Base-by-base conservation (phyloP, 139 green algal species). In the Micractinium conductrix region DNA sequence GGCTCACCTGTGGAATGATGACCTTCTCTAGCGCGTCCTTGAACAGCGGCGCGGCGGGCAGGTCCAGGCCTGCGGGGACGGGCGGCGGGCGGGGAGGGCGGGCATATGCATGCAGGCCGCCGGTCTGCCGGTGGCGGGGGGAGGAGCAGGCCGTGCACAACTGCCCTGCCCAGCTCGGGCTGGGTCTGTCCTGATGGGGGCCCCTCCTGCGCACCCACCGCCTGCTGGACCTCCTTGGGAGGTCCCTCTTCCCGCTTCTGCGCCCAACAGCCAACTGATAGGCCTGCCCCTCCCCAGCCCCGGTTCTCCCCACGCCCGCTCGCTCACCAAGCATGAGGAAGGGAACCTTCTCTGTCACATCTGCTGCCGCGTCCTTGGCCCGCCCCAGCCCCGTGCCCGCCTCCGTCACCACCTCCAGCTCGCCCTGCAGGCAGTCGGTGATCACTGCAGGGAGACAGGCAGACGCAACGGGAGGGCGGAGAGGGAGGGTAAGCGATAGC, bases 1-100 rank as follows among this genome's bases (percentile, higher is more conserved):
- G n/a, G 2, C 55, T 30, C 65, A 96, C 95, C 93, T 99, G 97
- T n/a, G 97, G 97, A 80, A 99, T 99, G 91, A 98, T 98, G 88
- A 98, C 97, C 85, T 97, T 96, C 83, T 99, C 96, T 88, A 98
- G 83, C 1, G 92, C 92, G 85, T 99, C 97, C 89, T 98, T 98
- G 92, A 98, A 99, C 38, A 99, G 91, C n/a, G 97, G 97, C 8
- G 97, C 91, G 3, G 95, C 87, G 9, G 97, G 97, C 62, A 99
- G 91, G 89, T 99, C 96, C 78, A 99, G 81, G 10, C 88, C 92
- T 83, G 62, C 4, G 26, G 38, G 26, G 37, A 8, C n/a, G 8
- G 42, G 2, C 12, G 8, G 33, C 4, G 35, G 74, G 33, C 19
- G 48, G 22, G 48, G 45, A 10, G 35, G 48, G 19, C 5, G 17